A percentile compares a stretch with the other conserved stretches of the same genome.
These are phyloP conservation scores for Spirogloea muscicola DNA, from an alignment of 139 green algal species.

Conservation along the genomic window DNA sequence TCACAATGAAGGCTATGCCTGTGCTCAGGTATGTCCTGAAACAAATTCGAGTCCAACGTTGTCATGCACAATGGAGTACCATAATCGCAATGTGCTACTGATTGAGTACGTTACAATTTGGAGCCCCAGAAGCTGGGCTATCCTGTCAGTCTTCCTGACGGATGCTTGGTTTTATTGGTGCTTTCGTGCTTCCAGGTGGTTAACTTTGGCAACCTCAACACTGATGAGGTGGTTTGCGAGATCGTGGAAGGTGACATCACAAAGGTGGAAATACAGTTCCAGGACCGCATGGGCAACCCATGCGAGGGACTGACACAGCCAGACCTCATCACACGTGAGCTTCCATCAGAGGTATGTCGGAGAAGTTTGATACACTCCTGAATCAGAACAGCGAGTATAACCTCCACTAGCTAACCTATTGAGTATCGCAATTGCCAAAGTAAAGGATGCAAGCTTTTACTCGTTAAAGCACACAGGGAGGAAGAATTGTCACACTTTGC, in stretches of 20 bases:
- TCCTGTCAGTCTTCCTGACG: too few species aligned
- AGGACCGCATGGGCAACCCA: slow-evolving; percentile 62
- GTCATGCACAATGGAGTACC: too few species aligned
- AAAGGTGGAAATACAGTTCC: slow-evolving; percentile 51
- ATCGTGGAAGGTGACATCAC: slow-evolving; percentile 62
- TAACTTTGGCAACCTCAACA: slow-evolving; percentile 73
- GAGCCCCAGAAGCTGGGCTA: too few species aligned
- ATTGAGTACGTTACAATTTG: too few species aligned
- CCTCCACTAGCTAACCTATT: too few species aligned
- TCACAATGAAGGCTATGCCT: slow-evolving; percentile 61
- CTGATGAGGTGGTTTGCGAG: slow-evolving; percentile 60
- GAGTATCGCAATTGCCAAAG: background rate
- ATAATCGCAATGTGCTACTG: too few species aligned
- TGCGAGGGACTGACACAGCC: slow-evolving; percentile 37
- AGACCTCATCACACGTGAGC: background rate
- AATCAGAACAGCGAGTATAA: too few species aligned
- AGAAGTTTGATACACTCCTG: too few species aligned
- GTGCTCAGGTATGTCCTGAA: slow-evolving; percentile 48
- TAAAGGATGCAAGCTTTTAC: background rate
- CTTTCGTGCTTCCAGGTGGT: slow-evolving; percentile 44
- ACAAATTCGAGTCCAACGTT: too few species aligned
- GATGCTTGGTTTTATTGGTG: too few species aligned
- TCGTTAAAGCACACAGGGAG: background rate
- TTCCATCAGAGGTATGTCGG: background rate
- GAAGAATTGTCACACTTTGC: background rate